Evolutionary conservation across 1,139 yeast genomes (phyloP).

Genomic region (Meyerozyma carpophila): DNA sequence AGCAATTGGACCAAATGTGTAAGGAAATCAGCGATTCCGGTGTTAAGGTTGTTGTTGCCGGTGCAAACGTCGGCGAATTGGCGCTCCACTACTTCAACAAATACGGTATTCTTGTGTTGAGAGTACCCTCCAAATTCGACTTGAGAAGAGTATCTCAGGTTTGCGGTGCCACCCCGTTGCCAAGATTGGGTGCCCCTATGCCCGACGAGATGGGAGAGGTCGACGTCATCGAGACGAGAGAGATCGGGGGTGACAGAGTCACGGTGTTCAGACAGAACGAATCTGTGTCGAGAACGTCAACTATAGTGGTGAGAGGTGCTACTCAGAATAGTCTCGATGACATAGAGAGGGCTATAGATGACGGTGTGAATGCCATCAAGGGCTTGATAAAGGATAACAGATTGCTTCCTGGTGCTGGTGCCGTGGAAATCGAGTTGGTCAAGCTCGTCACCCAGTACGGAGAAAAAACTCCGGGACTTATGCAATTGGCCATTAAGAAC

Average conservation of each 20-base stretch:
- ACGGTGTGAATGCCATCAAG: constrained; percentile 90
- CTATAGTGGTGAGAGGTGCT: constrained; percentile 93
- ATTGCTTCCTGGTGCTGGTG: constrained; percentile 94
- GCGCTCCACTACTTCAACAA: constrained; percentile 91
- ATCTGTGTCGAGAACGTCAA: constrained; percentile 72
- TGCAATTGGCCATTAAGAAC: constrained; percentile 90
- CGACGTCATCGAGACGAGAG: constrained; percentile 85
- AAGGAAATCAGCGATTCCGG: constrained; percentile 83
- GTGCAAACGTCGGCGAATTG: constrained; percentile 87
- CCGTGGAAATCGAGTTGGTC: constrained; percentile 87
- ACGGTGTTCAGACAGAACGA: constrained; percentile 85
- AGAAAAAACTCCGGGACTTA: constrained; percentile 87
- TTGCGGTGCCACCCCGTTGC: constrained; percentile 95
- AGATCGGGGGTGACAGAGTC: constrained; percentile 97
- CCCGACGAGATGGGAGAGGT: constrained; percentile 90
- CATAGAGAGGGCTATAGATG: constrained; percentile 94
- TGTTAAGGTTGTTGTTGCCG: constrained; percentile 83
- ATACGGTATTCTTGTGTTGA: constrained; percentile 75
- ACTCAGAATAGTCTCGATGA: constrained; percentile 94
- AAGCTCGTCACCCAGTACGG: constrained; percentile 77
- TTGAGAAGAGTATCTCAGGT: constrained; percentile 91
- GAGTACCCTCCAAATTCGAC: constrained; percentile 91
- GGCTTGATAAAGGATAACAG: constrained; percentile 77
- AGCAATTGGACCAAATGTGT: constrained; percentile 81
- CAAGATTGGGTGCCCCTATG: constrained; percentile 92